Base-by-base conservation (phyloP, 495 filamentous ascomycete species). In the Amphirosellinia nigrospora region DNA sequence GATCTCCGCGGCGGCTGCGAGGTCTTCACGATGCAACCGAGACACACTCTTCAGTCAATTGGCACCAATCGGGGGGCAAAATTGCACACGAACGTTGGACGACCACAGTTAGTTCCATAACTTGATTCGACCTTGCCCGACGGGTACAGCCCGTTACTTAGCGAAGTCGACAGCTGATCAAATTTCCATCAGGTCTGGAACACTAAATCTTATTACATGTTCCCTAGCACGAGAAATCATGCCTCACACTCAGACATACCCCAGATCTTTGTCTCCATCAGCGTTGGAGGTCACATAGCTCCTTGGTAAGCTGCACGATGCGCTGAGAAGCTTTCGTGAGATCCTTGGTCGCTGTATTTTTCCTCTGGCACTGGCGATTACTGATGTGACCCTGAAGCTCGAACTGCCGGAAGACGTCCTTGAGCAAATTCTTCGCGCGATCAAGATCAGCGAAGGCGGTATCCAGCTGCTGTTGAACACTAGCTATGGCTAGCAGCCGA, bases 1-100 rank as follows among this genome's bases (percentile, higher is more conserved):
- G 66, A 68, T 68, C 66, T 69, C 66, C 66, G 66, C 56, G 55
- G 66, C 62, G 32, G 15, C 45, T 62, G 21, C 41, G 52, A 45
- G 53, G 65, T 62, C 32, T 41, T 68, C 66, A 50, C 41, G 41
- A 62, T 60, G 34, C 66, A 28, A 15, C 56, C 43, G 15, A 41
- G 21, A 60, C 41, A 39, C 41, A 30, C 41, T 39, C 45, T 52
- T 59, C 32, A 36, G 52, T 21, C 28, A 68, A 48, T 8, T 59
- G 50, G 64, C 48, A 45, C 52, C 65, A 59, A 58, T 59, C 53
- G 13, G 26, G 52, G 38, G 32, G 38, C 38, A 10, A 34, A 19
- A 36, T 21, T 45, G 52, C 19, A 36, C 15, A 34, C 19, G 41
- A 28, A 45, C 26, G 21, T 59, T 53, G 19, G 34, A 46, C 39